Evolutionary conservation across 2,329 filamentous ascomycete genomes (phyloP), one percentile per base, ranked within the genome.

Genomic region (Fusarium torulosum): DNA sequence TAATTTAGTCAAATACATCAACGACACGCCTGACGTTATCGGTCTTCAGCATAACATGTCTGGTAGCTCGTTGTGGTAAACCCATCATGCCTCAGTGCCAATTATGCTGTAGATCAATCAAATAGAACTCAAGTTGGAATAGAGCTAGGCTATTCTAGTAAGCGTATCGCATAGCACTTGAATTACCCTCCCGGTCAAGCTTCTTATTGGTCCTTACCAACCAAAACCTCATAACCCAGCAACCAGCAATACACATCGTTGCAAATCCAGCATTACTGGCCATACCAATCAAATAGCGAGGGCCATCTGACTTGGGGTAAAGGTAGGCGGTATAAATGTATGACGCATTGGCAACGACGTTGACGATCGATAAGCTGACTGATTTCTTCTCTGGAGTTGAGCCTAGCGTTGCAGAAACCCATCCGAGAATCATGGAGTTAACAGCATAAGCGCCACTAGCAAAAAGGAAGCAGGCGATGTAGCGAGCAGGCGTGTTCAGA

Each of bases 301-400:
- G 82, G 2, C 76, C 79, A 19, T 82, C 76, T 20, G 69, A 76
- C 46, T 76, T 72, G 0, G 79, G 79, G 70, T 80, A 83, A 7
- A 83, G 68, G 54, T 83, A 83, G 1, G 81, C 78, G 2, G 80
- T 82, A 75, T 81, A 84, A 21, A 84, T 79, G 61, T 82, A 82
- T 0, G 77, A 79, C 0, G 77, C 78, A 40, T 82, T 83, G 27
- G 78, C 79, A 10, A 81, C 62, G 0, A 81, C 80, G 27, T 81
- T 83, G 29, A 83, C 80, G 31, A 83, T 79, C 6, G 77, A 77
- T 17, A 83, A 69, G 15, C 77, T 76, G 17, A 79, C 76, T 0
- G 81, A 80, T 57, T 82, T 82, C 71, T 82, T 82, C 71, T 83
- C 80, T 2, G 77, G 77, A 0, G 79, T 82, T 23, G 81, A 80